Evolutionary conservation across 192 early-diverging fungal species (phyloP).

Genomic region (Rhizophagus prolifer): DNA sequence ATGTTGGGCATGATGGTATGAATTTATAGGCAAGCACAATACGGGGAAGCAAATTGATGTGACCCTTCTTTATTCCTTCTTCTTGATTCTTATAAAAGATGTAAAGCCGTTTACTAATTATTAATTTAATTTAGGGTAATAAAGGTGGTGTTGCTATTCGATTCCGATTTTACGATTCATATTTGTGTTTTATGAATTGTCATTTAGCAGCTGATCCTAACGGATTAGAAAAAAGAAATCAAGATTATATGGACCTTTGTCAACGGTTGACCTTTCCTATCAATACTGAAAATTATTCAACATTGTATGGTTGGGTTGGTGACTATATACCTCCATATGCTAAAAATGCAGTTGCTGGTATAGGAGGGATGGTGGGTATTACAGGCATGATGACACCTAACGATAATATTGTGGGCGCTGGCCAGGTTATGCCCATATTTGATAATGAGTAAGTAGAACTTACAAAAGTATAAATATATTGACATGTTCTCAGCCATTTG

Average conservation of each 20-base stretch:
- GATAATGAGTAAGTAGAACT: slow-evolving; percentile 62
- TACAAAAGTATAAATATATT: not conserved
- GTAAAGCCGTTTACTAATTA: not conserved
- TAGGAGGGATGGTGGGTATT: slow-evolving; percentile 28
- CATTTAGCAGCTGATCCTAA: slow-evolving; percentile 87
- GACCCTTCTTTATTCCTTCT: not conserved
- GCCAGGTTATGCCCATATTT: slow-evolving; percentile 50
- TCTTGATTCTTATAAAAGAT: not conserved
- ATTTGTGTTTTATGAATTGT: slow-evolving; percentile 82
- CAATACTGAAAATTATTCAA: not conserved
- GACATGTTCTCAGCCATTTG: slow-evolving; percentile 53
- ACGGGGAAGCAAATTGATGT: not conserved
- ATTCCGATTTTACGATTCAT: slow-evolving; percentile 74
- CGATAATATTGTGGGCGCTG: slow-evolving; percentile 9
- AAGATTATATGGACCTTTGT: slow-evolving; percentile 86
- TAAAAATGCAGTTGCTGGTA: slow-evolving; percentile 2
- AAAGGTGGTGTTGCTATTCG: slow-evolving; percentile 91
- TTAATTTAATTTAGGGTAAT: slow-evolving; percentile 67
- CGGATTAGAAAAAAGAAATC: slow-evolving; percentile 80
- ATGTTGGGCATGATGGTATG: slow-evolving; percentile 74
- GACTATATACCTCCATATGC: slow-evolving; percentile 22
- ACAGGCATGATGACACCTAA: slow-evolving; percentile 21
- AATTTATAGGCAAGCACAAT: not conserved
- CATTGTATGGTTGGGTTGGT: slow-evolving; percentile 23
- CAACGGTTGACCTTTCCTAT: slow-evolving; percentile 63